Evolutionary conservation across 202 grass and related monocot genomes (phyloP).

Genomic region (Panicum hallii): DNA sequence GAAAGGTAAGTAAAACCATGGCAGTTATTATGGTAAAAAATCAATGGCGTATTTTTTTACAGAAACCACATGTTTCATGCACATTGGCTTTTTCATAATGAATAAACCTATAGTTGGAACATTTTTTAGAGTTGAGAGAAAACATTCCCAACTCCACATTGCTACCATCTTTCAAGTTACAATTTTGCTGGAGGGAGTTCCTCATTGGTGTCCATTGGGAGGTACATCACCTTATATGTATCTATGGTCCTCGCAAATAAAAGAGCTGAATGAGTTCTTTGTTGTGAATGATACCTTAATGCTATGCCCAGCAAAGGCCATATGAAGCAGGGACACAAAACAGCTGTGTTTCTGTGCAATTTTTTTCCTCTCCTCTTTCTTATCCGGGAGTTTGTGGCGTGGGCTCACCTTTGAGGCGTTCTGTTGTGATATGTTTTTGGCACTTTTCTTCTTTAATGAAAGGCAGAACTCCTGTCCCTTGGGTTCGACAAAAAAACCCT

Average conservation of each 20-base stretch:
- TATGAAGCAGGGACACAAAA: neutral
- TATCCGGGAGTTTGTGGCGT: too few relatives aligned
- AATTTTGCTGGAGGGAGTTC: neutral
- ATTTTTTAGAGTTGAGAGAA: conserved; percentile 14
- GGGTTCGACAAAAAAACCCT: too few relatives aligned
- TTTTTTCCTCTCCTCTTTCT: too few relatives aligned
- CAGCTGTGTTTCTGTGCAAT: neutral
- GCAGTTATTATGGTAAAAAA: neutral
- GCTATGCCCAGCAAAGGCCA: neutral
- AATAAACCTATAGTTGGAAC: neutral
- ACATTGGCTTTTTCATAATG: neutral
- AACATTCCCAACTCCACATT: neutral
- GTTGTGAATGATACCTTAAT: conserved; percentile 2
- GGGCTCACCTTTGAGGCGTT: too few relatives aligned
- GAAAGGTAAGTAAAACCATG: conserved; percentile 58
- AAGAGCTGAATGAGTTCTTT: neutral
- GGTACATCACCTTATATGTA: neutral
- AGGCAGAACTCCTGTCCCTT: too few relatives aligned
- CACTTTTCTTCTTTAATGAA: too few relatives aligned
- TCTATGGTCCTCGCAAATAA: neutral
- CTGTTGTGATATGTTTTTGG: too few relatives aligned
- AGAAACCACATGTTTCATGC: conserved; percentile 24
- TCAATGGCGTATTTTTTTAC: neutral
- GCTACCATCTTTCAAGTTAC: neutral
- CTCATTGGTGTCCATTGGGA: neutral